Evolutionary conservation across 352 stramenopile genomes (phyloP), one percentile per base, ranked within the genome.

Genomic region (Pilasporangium apinafurcum): DNA sequence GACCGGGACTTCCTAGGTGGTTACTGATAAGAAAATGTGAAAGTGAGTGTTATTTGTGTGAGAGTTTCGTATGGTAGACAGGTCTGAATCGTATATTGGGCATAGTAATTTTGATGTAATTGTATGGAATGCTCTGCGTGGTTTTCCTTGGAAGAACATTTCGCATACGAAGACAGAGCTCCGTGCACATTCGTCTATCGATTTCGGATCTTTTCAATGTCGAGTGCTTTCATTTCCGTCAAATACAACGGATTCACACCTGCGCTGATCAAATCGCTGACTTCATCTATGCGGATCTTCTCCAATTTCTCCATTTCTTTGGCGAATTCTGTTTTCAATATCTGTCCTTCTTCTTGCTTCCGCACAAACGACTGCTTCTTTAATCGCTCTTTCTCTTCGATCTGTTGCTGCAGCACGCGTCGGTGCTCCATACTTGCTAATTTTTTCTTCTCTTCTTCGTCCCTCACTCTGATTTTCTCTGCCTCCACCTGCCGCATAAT

Each of bases 221-320:
- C 88, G 33, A 96, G 58, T 7, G 69, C 82, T 38, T 88, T 89
- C 75, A 97, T 96, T 67, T 97, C 91, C 8, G 74, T 79, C 26
- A 96, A 68, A 53, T 97, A 97, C 16, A 86, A 61, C 22, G 89
- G 81, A 47, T 96, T 94, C 48, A 96, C 84, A 22, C 89, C 89
- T 34, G 86, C 79, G 41, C 76, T 48, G 35, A 87, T 79, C 25
- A 98, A 75, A 37, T 96, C 81, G 0, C 74, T 47, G 6, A 97
- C 81, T 56, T 96, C 87, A 56, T 95, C 80, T 37, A 95, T 64
- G 14, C 89, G 74, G 51, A 97, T 89, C 16, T 57, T 66, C 49
- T 96, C 85, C 34, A 98, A 54, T 52, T 95, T 96, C 10, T 65
- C 70, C 43, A 93, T 63, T 46, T 98, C 91, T 5, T 63, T 37